These are phyloP conservation scores for Candida suzukii DNA, from an alignment of 805 yeast species.

Conservation along the genomic window DNA sequence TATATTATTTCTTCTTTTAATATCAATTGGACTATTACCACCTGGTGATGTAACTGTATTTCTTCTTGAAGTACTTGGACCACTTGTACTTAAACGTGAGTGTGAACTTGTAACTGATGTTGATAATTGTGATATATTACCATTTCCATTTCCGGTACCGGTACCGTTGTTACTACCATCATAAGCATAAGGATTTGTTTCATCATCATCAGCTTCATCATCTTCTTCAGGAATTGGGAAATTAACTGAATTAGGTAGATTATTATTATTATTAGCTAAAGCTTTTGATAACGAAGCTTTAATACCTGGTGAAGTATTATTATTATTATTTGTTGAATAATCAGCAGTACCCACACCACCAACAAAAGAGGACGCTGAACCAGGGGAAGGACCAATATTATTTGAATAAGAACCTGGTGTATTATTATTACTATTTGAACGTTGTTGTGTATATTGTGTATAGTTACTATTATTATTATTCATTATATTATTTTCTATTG, in stretches of 20 bases:
- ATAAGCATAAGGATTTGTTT: neutral
- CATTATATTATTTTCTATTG: neutral
- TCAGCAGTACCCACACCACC: neutral
- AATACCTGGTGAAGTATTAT: constrained; percentile 6
- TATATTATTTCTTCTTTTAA: constrained; percentile 49
- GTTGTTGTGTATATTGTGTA: neutral
- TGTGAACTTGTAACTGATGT: neutral
- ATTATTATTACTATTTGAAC: neutral
- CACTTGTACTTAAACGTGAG: neutral
- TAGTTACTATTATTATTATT: neutral
- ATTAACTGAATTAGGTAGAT: constrained; percentile 1
- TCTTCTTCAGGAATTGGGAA: constrained; percentile 12
- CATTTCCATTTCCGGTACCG: too few relatives aligned
- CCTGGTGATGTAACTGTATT: constrained; percentile 1
- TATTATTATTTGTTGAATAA: constrained; percentile 1
- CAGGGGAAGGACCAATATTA: neutral
- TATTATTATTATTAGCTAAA: constrained; percentile 4
- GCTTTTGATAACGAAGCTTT: constrained; percentile 16
- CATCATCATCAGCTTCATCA: constrained; percentile 7
- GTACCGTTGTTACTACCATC: too few relatives aligned
- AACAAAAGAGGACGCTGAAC: neutral
- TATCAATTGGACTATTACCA: constrained; percentile 22
- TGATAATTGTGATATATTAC: too few relatives aligned
- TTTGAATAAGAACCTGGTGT: neutral
- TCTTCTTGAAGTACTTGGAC: neutral